phyloP scores from a whole-genome alignment of 768 basidiomycete genomes.

The Leccinum pellstonianum region DNA sequence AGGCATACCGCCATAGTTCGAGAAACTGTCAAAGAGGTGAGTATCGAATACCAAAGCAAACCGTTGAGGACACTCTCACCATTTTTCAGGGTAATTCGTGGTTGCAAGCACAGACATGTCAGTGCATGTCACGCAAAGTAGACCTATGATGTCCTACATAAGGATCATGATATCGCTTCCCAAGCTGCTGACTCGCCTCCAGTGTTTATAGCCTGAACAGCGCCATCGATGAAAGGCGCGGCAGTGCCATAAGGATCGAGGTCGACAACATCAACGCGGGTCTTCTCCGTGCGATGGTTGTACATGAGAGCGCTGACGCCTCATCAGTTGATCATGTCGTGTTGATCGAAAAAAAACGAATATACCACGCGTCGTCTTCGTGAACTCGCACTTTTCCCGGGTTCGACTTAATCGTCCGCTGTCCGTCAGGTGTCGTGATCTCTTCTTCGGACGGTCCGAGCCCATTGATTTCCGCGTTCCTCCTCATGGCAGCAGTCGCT shows the following conservation, averaged over 20 bases:
- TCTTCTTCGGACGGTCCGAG: constrained; percentile 44
- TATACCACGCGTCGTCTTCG: constrained; percentile 93
- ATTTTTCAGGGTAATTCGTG: constrained; percentile 95
- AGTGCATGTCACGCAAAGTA: constrained; percentile 95
- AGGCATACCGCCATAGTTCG: constrained; percentile 92
- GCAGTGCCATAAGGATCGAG: constrained; percentile 98
- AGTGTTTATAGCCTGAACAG: constrained; percentile 84
- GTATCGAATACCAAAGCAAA: not conserved
- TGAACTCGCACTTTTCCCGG: constrained; percentile 72
- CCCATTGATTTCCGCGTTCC: constrained; percentile 82
- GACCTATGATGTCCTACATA: constrained; percentile 40
- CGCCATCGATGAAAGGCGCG: constrained; percentile 93
- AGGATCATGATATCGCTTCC: not conserved
- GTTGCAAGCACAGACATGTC: constrained; percentile 93
- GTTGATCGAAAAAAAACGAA: not conserved
- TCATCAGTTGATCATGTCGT: not conserved
- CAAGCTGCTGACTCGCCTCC: constrained; percentile 59
- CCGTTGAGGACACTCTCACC: constrained; percentile 42
- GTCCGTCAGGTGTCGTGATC: constrained; percentile 10
- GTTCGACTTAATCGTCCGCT: constrained; percentile 12
- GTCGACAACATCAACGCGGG: constrained; percentile 91
- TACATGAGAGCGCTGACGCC: constrained; percentile 80
- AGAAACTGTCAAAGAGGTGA: constrained; percentile 53
- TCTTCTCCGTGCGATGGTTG: constrained; percentile 68
- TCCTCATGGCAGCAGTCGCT: constrained; percentile 81